Conservation (phyloP, 495 filamentous ascomycete genomes). For the Platismatia glauca region DNA sequence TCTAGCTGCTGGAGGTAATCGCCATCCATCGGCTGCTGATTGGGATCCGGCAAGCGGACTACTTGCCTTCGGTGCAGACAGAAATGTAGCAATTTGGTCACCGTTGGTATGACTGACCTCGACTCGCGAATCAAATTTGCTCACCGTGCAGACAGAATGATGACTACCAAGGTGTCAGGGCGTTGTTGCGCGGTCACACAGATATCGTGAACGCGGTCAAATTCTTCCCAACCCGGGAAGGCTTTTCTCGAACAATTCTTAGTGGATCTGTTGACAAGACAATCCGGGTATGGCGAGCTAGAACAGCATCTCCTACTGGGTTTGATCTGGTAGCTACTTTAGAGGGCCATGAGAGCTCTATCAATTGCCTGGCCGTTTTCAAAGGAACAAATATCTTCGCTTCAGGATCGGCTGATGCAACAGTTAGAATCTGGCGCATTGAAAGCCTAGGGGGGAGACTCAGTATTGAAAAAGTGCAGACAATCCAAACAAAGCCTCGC, state of each 20-base stretch:
- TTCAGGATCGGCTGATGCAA: slow-evolving; percentile 74
- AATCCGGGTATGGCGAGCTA: slow-evolving; percentile 59
- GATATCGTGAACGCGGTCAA: slow-evolving; percentile 76
- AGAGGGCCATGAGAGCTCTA: slow-evolving; percentile 58
- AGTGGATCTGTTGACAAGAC: slow-evolving; percentile 78
- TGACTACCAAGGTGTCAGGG: slow-evolving; percentile 48
- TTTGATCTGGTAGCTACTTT: slow-evolving; percentile 42
- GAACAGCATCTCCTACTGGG: slow-evolving; percentile 18
- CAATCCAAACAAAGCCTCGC: slow-evolving; percentile 60
- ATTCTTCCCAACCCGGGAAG: slow-evolving; percentile 53
- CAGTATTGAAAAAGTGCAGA: slow-evolving; percentile 49
- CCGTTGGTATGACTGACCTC: slow-evolving; percentile 49
- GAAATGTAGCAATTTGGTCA: slow-evolving; percentile 82
- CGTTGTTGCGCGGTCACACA: slow-evolving; percentile 70
- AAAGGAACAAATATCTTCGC: slow-evolving; percentile 48
- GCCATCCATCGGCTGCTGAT: slow-evolving; percentile 81
- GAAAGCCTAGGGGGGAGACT: slow-evolving; percentile 30
- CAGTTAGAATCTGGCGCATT: slow-evolving; percentile 67
- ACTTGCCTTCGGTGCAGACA: slow-evolving; percentile 82
- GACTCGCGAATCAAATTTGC: neutral
- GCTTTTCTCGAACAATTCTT: slow-evolving; percentile 48
- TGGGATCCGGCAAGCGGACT: slow-evolving; percentile 66
- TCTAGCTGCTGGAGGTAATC: slow-evolving; percentile 79
- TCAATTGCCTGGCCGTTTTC: slow-evolving; percentile 68
- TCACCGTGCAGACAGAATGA: slow-evolving; percentile 34